Conservation (phyloP, 2,329 filamentous ascomycete species). For the Colletotrichum tropicicola region DNA sequence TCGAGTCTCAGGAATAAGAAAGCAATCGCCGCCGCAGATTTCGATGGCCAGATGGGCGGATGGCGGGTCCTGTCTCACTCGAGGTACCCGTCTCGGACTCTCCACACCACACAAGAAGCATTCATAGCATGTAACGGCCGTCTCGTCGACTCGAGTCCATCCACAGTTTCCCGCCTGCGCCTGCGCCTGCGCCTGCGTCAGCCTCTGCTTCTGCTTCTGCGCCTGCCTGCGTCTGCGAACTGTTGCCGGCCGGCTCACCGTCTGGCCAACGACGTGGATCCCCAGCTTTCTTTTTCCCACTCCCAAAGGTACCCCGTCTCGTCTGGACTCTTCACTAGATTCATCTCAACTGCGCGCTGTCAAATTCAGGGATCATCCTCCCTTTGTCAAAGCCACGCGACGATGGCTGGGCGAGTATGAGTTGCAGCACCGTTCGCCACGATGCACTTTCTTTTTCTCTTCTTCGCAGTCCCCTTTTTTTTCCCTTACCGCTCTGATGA, state of each 20-base stretch:
- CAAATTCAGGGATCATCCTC: constrained; percentile 18
- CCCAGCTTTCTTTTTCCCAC: constrained; percentile 20
- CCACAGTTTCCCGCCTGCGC: background rate
- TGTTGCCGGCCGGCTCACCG: constrained; percentile 3
- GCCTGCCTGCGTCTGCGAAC: constrained; percentile 17
- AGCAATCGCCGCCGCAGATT: constrained; percentile 26
- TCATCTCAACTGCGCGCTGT: constrained; percentile 4
- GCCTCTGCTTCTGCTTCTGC: background rate
- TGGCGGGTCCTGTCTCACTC: constrained; percentile 1
- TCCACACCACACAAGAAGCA: constrained; percentile 2
- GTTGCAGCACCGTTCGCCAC: constrained; percentile 25
- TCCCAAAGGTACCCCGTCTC: background rate
- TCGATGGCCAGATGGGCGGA: constrained; percentile 16
- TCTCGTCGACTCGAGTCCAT: background rate
- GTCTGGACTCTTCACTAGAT: constrained; percentile 27
- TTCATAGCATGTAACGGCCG: constrained; percentile 21
- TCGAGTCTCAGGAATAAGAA: constrained; percentile 25
- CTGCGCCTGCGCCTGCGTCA: background rate
- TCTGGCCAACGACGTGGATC: constrained; percentile 14
- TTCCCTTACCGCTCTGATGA: constrained; percentile 22
- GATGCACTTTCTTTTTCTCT: constrained; percentile 10
- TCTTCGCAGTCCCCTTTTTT: background rate
- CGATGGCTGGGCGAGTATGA: constrained; percentile 19
- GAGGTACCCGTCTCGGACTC: background rate
- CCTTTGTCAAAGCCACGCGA: constrained; percentile 28